phyloP scores from a whole-genome alignment of 495 filamentous ascomycete genomes.

The Xylaria longipes region DNA sequence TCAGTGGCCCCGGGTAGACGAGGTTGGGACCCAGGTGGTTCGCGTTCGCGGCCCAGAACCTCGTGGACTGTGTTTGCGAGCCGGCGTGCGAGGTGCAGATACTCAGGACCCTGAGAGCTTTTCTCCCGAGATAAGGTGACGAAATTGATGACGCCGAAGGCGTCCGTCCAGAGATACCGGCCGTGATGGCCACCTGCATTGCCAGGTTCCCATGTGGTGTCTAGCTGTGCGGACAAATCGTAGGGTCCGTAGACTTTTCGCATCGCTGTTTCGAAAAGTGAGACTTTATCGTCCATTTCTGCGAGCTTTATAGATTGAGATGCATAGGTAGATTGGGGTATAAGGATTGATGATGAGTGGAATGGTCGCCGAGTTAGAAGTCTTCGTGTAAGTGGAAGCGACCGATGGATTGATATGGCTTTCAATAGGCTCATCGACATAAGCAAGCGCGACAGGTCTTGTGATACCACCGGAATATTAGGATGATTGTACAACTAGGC shows the following conservation, averaged over 20 bases:
- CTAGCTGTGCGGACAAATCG: constrained; percentile 34
- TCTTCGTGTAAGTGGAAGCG: background rate
- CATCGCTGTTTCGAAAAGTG: constrained; percentile 48
- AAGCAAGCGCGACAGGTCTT: background rate
- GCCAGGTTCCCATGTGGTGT: constrained; percentile 38
- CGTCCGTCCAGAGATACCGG: constrained; percentile 73
- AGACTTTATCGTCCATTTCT: constrained; percentile 8
- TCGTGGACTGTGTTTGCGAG: constrained; percentile 64
- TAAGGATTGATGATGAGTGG: background rate
- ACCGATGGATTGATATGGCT: background rate
- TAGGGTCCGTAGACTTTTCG: constrained; percentile 52
- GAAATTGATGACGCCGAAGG: constrained; percentile 72
- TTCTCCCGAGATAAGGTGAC: constrained; percentile 63
- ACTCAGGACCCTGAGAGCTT: constrained; percentile 40
- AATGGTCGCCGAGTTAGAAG: background rate
- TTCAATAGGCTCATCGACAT: background rate
- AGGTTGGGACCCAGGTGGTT: constrained; percentile 41
- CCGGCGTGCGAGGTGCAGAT: constrained; percentile 59
- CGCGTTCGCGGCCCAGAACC: constrained; percentile 61
- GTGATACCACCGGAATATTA: background rate
- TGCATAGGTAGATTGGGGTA: background rate
- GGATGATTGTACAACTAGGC: background rate
- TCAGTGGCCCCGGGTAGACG: constrained; percentile 63
- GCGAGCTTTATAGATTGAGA: background rate
- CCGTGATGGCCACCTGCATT: constrained; percentile 67